Evolutionary conservation across 345 rosid genomes (phyloP), one percentile per base, ranked within the genome.

Genomic region (Corchorus olitorius): DNA sequence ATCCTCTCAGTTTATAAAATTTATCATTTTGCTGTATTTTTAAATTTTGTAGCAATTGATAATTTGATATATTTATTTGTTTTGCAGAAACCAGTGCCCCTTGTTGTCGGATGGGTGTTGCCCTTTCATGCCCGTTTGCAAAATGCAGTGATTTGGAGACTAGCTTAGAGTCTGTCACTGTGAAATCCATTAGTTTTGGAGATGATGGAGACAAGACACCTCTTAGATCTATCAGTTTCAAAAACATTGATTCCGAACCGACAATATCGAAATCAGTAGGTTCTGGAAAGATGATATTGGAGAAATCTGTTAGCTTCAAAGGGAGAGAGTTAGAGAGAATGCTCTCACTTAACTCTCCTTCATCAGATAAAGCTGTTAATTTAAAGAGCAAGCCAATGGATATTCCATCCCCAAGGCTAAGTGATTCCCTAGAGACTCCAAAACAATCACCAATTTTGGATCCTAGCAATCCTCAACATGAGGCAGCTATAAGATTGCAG

Each of bases 401-500:
- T 52, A 59, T 34, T 46, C 70, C 17, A 13, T 66, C 76, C 61
- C 81, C 79, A 27, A 70, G 50, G 33, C 76, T 79, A 46, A 34
- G 34, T 74, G 6, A 11, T n/a, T 11, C 11, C 8, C 1, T 7
- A n/a, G 70, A 37, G 20, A 12, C 60, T 60, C 60, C 16, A 3
- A 20, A 15, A 33, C 55, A 43, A 2, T 72, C 79, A 27, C 75
- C 86, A 2, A 39, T 83, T 78, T 79, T 82, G 39, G 88, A 88
- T 81, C 92, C 88, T 15, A 55, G 22, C 69, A 87, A 83, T 67
- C 98, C 97, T 1, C 86, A 86, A 72, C 93, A 96, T 48, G 87
- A 89, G 82, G 98, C 97, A 13, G 98, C 99, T 3, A 78, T 92
- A 48, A 91, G 89, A 76, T 80, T 96, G 78, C 97, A 91, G 89